Percentiles rank a stretch among this genome's conserved stretches.
These are phyloP conservation scores for Zygoascus biomembranicola DNA, from an alignment of 805 yeast genomes.

Conservation along the genomic window DNA sequence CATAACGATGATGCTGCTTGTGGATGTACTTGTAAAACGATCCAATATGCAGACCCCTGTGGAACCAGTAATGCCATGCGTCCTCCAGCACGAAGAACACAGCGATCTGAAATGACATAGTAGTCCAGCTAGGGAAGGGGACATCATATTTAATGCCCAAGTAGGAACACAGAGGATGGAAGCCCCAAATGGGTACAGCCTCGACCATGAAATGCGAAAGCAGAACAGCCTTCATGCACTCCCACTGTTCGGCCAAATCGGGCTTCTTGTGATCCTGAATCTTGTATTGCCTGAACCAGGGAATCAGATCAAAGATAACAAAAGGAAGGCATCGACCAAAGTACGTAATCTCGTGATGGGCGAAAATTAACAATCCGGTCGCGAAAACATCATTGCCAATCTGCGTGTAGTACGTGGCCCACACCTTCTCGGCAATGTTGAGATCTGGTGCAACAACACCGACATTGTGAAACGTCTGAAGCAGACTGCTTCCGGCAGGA, in stretches of 20 bases:
- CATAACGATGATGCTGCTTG: constrained; percentile 95
- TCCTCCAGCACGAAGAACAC: constrained; percentile 83
- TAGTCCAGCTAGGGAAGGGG: constrained; percentile 68
- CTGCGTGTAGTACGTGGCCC: constrained; percentile 89
- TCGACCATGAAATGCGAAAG: constrained; percentile 85
- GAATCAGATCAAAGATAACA: constrained; percentile 77
- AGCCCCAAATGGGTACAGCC: constrained; percentile 94
- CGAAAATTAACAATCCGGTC: constrained; percentile 78
- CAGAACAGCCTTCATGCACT: constrained; percentile 77
- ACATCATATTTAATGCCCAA: constrained; percentile 70
- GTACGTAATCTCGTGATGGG: constrained; percentile 79
- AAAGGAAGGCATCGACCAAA: constrained; percentile 91
- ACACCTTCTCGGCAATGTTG: constrained; percentile 45
- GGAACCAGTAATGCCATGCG: constrained; percentile 95
- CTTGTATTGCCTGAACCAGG: constrained; percentile 78
- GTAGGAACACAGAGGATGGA: constrained; percentile 82
- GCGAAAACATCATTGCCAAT: constrained; percentile 83
- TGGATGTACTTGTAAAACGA: constrained; percentile 80
- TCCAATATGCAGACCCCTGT: constrained; percentile 80
- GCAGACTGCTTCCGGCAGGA: not conserved
- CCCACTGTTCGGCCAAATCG: constrained; percentile 77
- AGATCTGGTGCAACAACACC: constrained; percentile 1
- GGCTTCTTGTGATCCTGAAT: constrained; percentile 85
- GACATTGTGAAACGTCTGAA: not conserved
- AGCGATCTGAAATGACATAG: constrained; percentile 57